phyloP scores from a whole-genome alignment of 768 basidiomycete species.

The Suillus weaverae region DNA sequence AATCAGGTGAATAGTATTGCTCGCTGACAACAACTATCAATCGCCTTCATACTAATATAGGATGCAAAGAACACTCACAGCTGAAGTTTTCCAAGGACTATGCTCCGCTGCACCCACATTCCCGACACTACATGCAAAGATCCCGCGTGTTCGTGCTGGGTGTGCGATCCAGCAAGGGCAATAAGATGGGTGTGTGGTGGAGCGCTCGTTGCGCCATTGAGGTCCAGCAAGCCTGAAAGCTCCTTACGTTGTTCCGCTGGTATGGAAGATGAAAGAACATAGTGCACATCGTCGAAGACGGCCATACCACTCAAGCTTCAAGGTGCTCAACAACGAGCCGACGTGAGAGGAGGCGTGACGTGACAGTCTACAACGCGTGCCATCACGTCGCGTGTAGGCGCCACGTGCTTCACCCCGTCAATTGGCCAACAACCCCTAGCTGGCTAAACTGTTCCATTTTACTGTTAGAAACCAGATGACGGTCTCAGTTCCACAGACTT shows the following conservation, averaged over 20 bases:
- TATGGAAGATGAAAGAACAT: conserved; percentile 52
- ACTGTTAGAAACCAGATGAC: no score
- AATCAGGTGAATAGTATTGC: conserved; percentile 73
- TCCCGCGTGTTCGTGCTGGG: conserved; percentile 31
- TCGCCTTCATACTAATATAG: conserved; percentile 3
- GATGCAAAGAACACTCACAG: conserved; percentile 39
- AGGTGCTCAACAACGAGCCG: not conserved
- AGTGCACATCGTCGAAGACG: conserved; percentile 44
- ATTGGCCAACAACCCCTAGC: no score
- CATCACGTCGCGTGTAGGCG: not conserved
- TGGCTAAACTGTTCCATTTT: no score
- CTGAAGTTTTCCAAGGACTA: conserved; percentile 57
- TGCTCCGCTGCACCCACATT: conserved; percentile 69
- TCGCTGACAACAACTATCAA: conserved; percentile 34
- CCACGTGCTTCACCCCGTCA: not conserved
- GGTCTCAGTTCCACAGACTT: not conserved
- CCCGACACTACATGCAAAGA: conserved; percentile 39
- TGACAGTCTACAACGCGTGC: conserved; percentile 8
- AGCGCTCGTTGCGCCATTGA: conserved; percentile 52
- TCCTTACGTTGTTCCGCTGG: conserved; percentile 40
- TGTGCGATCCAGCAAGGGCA: conserved; percentile 53
- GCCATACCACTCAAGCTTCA: conserved; percentile 18
- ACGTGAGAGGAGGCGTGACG: conserved; percentile 4
- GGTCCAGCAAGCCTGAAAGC: conserved; percentile 47
- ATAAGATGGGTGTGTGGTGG: conserved; percentile 52